Conservation (phyloP, 345 rosid species). For the Eucalyptus coolabah region DNA sequence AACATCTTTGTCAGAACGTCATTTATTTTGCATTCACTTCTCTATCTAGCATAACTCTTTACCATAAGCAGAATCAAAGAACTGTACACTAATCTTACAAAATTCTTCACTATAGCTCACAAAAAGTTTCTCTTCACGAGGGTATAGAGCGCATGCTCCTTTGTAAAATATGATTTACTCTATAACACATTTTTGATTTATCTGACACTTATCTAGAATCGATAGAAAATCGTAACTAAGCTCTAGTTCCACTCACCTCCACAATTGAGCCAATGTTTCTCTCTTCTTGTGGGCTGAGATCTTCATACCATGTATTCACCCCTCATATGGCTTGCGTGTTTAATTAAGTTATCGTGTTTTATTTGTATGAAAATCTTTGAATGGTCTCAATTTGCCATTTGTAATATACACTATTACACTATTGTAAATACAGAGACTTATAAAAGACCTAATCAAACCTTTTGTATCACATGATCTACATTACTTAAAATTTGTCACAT, state of each 20-base stretch:
- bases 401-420: background rate
- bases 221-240: background rate
- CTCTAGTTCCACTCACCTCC: slow-evolving; percentile 42
- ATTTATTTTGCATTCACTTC: too few relatives aligned
- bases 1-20: background rate
- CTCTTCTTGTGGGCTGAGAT: slow-evolving; percentile 79
- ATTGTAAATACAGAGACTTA: background rate
- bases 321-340: slow-evolving; percentile 44
- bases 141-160: background rate
- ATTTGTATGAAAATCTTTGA: background rate
- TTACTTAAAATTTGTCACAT: background rate
- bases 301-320: slow-evolving; percentile 59
- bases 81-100: background rate
- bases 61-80: background rate
- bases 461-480: background rate
- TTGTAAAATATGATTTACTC: background rate
- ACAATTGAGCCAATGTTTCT: slow-evolving; percentile 88
- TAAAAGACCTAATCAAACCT: background rate
- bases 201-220: too few relatives aligned
- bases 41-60: background rate
- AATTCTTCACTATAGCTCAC: background rate
- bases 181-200: background rate
- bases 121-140: background rate
- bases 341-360: background rate
- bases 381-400: background rate